These are phyloP conservation scores for Umbellularia californica DNA, from an alignment of 164 flowering plant species.

Conservation along the genomic window DNA sequence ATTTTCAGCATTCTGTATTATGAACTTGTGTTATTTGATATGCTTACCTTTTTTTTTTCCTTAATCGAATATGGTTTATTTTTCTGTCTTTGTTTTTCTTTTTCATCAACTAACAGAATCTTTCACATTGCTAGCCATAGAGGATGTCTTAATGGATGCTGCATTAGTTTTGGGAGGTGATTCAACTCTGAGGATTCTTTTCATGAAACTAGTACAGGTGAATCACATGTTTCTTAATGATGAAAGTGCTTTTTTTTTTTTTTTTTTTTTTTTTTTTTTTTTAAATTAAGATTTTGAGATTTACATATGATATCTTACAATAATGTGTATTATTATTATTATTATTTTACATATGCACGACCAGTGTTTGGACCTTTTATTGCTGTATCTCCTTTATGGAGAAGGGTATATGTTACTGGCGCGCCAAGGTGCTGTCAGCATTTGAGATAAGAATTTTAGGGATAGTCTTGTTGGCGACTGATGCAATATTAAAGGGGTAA, in stretches of 20 bases:
- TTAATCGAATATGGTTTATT: not conserved
- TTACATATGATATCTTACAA: too few species aligned
- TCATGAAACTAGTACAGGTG: slow-evolving; percentile 85
- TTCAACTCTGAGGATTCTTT: slow-evolving; percentile 71
- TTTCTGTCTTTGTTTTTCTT: not conserved
- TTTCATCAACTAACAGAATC: slow-evolving; percentile 7
- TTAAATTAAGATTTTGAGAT: not conserved
- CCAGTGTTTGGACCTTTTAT: too few species aligned
- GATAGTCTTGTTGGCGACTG: too few species aligned
- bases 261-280: not conserved
- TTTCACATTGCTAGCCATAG: slow-evolving; percentile 66
- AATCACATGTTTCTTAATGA: slow-evolving; percentile 10
- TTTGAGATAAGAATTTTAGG: too few species aligned
- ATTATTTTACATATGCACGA: too few species aligned
- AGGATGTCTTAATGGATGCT: slow-evolving; percentile 86
- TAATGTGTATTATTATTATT: too few species aligned
- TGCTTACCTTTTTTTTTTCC: not conserved
- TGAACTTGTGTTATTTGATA: not conserved
- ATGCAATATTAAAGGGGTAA: too few species aligned
- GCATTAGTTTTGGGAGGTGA: slow-evolving; percentile 95
- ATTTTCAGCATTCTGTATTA: too few species aligned
- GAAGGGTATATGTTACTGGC: too few species aligned
- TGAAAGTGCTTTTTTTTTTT: not conserved
- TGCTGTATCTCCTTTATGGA: too few species aligned
- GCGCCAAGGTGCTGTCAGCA: too few species aligned